Base-by-base conservation (phyloP, 352 stramenopile genomes). In the Phytophthora hibernalis region DNA sequence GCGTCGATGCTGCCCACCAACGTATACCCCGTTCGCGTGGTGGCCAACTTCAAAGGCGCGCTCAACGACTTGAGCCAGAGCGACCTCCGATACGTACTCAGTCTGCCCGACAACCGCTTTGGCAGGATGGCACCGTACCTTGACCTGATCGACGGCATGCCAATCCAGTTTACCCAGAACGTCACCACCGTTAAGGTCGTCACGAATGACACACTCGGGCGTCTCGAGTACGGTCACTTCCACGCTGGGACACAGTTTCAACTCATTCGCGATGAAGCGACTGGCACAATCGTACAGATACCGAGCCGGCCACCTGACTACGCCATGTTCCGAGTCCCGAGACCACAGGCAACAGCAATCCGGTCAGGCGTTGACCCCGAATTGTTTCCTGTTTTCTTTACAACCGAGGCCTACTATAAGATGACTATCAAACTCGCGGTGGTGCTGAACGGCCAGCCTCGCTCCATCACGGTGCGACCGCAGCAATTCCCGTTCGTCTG, bases 151-250 rank as follows among this genome's bases (percentile, higher is more conserved):
- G 47, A 52, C 10, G 56, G 64, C 10, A 72, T 68, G 64, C 58
- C 65, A 2, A 53, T 68, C 18, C 65, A 73, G 42, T 38, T 73
- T 4, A 67, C 56, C 1, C 56, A 67, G n/a, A 66, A 67, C 13
- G 45, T 63, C 1, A 5, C 21, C 13, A 26, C 56, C 20, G 45
- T 3, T 4, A 64, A 56, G 26, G 16, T 5, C 1, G n/a, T 56
- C 6, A 20, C 35, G 20, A 64, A 51, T 4, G 45, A 45, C 2
- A 64, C 31, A 5, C 21, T 64, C 13, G 33, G 45, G 0, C 51
- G 8, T 4, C 45, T 56, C 8, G 42, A 54, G 13, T 44, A 33
- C 22, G 22, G 49, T 8, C 33, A 52, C 4, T 57, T 64, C 9
- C 16, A 11, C 1, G 11, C 33, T 21, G 28, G 26, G 1, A 63